phyloP scores from a whole-genome alignment of 768 basidiomycete species.

The Botryobasidium botryosum region DNA sequence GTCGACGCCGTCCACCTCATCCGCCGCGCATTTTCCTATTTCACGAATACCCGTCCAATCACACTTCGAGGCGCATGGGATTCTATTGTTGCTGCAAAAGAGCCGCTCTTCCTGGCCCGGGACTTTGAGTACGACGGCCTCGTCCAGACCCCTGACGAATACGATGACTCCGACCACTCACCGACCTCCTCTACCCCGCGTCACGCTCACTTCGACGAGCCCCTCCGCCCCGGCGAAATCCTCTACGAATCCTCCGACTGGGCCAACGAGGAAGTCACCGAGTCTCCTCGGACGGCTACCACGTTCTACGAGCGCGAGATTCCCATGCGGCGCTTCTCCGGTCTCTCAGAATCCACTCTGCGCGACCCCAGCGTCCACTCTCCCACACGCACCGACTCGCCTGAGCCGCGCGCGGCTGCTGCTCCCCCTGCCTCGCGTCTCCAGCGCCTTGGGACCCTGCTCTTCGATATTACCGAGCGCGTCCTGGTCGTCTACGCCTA shows the following conservation, averaged over 20 bases:
- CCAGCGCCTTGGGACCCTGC: slow-evolving; percentile 16
- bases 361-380: not conserved
- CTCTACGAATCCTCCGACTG: not conserved
- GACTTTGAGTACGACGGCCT: slow-evolving; percentile 43
- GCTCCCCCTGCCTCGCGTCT: not conserved
- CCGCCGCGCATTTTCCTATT: slow-evolving; percentile 34
- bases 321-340: not conserved
- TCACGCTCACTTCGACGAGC: slow-evolving; percentile 22
- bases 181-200: not conserved
- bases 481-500: slow-evolving; percentile 56
- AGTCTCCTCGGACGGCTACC: no score
- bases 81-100: not conserved
- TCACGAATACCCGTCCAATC: slow-evolving; percentile 9
- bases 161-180: slow-evolving; percentile 27
- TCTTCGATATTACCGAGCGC: slow-evolving; percentile 31
- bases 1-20: slow-evolving; percentile 34
- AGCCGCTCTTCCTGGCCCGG: slow-evolving; percentile 1
- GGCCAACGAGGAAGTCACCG: not conserved
- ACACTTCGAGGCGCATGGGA: not conserved
- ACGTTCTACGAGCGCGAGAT: not conserved
- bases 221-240: slow-evolving; percentile 31
- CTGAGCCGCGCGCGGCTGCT: no score
- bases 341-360: not conserved
- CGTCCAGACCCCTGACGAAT: slow-evolving; percentile 34
- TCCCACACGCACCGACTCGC: not conserved